Conservation (phyloP, 352 stramenopile species). For the Phytophthora syringae region DNA sequence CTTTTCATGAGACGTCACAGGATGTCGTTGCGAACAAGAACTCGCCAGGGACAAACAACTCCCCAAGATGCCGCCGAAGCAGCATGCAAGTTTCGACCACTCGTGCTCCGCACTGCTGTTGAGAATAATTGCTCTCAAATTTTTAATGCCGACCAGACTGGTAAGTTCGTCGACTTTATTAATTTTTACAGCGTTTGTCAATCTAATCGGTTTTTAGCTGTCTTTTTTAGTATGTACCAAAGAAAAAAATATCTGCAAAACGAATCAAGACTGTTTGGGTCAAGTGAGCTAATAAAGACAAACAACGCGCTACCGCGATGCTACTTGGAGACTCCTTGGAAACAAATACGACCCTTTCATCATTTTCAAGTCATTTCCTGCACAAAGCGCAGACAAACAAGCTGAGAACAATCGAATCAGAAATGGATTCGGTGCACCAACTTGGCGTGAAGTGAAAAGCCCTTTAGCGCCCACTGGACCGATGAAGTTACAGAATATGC, state of each 20-base stretch:
- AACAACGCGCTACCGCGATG: slow-evolving; percentile 6
- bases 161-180: too few species aligned
- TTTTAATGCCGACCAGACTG: slow-evolving; percentile 13
- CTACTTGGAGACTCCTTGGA: slow-evolving; percentile 3
- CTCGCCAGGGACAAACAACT: slow-evolving; percentile 15
- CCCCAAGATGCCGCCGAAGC: slow-evolving; percentile 11
- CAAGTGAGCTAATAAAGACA: slow-evolving; percentile 5
- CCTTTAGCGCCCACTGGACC: background rate
- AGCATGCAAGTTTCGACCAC: background rate
- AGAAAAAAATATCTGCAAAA: slow-evolving; percentile 3
- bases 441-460: background rate
- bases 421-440: slow-evolving; percentile 1
- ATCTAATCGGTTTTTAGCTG: slow-evolving; percentile 1
- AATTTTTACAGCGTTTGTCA: too few species aligned
- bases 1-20: slow-evolving; percentile 12
- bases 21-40: slow-evolving; percentile 11
- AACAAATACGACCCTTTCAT: slow-evolving; percentile 12
- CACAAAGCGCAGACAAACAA: background rate
- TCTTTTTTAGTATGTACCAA: slow-evolving; percentile 6
- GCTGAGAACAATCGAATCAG: background rate
- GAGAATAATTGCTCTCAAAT: slow-evolving; percentile 16
- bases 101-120: slow-evolving; percentile 7
- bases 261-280: slow-evolving; percentile 8
- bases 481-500: too few species aligned
- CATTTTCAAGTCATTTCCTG: background rate